These are phyloP conservation scores for Aspergillus persii DNA, from an alignment of 2,329 filamentous ascomycete genomes.

Conservation along the genomic window DNA sequence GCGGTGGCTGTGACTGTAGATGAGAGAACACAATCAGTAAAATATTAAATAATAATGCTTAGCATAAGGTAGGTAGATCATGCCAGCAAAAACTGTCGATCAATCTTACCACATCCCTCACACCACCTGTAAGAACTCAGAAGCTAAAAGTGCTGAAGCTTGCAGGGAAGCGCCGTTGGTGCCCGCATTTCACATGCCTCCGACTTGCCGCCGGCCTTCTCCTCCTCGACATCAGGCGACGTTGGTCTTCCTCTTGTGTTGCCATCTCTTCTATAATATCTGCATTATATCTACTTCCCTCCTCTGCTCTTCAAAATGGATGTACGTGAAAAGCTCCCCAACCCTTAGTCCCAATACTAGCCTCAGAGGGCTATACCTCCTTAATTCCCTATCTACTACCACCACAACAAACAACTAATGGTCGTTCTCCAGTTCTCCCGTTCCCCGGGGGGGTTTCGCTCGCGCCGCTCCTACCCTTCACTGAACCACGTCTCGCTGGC, in stretches of 20 bases:
- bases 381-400: background rate
- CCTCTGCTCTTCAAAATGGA: conserved; percentile 18
- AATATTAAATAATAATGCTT: too few relatives aligned
- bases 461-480: conserved; percentile 58
- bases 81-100: too few relatives aligned
- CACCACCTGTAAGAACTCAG: background rate
- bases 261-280: background rate
- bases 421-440: conserved; percentile 20
- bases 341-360: background rate
- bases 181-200: conserved; percentile 16
- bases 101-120: background rate
- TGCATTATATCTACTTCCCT: background rate
- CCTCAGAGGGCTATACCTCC: background rate
- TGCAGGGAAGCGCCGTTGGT: background rate
- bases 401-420: conserved; percentile 13
- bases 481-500: conserved; percentile 61
- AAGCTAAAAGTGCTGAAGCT: too few relatives aligned
- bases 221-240: background rate
- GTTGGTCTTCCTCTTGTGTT: background rate
- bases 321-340: conserved; percentile 12
- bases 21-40: too few relatives aligned
- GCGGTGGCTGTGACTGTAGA: too few relatives aligned
- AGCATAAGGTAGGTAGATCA: too few relatives aligned
- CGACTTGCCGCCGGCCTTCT: background rate
- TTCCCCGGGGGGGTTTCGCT: conserved; percentile 32